These are phyloP conservation scores for Bacidia rubella DNA, from an alignment of 495 filamentous ascomycete genomes.

Conservation along the genomic window DNA sequence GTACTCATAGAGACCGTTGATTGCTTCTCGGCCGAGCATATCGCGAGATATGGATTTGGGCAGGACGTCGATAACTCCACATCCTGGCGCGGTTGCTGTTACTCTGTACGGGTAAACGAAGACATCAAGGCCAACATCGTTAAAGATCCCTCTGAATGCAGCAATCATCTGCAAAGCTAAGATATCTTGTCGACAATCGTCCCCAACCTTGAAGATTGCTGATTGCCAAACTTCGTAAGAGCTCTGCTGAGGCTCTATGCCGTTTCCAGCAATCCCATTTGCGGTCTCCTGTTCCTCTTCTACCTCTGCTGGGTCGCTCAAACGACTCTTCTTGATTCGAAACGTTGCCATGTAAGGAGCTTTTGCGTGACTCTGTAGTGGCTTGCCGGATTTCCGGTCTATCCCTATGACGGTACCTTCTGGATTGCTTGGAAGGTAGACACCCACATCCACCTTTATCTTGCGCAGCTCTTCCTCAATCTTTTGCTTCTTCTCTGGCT, in stretches of 20 bases:
- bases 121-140: conserved; percentile 84
- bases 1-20: conserved; percentile 96
- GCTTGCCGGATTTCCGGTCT: conserved; percentile 93
- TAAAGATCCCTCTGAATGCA: conserved; percentile 91
- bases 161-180: conserved; percentile 95
- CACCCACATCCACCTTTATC: conserved; percentile 90
- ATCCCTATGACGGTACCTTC: conserved; percentile 96
- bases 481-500: conserved; percentile 96
- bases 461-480: conserved; percentile 97
- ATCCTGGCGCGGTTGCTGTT: conserved; percentile 95
- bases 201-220: conserved; percentile 98
- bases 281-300: conserved; percentile 15
- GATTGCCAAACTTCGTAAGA: conserved; percentile 93
- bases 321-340: conserved; percentile 68
- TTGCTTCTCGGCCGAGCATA: conserved; percentile 94
- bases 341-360: conserved; percentile 99
- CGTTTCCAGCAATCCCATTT: background rate
- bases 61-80: conserved; percentile 94
- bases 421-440: conserved; percentile 93
- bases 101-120: conserved; percentile 96
- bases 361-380: conserved; percentile 93
- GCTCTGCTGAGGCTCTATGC: conserved; percentile 11
- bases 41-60: conserved; percentile 96
- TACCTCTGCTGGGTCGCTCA: conserved; percentile 19
- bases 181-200: conserved; percentile 96